These are phyloP conservation scores for Cryptosporidium ubiquitum DNA, from an alignment of 169 alveolate species.

Conservation along the genomic window DNA sequence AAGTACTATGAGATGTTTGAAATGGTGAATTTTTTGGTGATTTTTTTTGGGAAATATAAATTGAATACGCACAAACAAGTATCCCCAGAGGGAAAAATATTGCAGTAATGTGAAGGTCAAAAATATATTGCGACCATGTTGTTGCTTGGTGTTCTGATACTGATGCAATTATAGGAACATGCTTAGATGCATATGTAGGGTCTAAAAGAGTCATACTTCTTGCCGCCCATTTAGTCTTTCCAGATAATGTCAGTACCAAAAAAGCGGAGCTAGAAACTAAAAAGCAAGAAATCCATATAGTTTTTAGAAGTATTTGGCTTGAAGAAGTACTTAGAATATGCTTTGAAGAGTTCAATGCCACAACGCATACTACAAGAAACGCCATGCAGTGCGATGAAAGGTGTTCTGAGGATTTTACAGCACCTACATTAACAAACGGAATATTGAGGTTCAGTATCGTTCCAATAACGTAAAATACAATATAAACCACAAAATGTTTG, in stretches of 20 bases:
- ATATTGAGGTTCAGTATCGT: conserved; percentile 93
- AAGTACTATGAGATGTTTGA: conserved; percentile 78
- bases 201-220: conserved; percentile 95
- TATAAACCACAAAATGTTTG: conserved; percentile 90
- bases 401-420: conserved; percentile 94
- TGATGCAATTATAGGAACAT: conserved; percentile 97
- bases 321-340: conserved; percentile 33
- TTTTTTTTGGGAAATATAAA: conserved; percentile 76
- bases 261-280: conserved; percentile 17
- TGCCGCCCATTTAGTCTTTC: conserved; percentile 93
- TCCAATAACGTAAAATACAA: conserved; percentile 92
- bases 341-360: conserved; percentile 33
- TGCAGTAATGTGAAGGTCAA: conserved; percentile 86
- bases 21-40: conserved; percentile 59
- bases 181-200: conserved; percentile 96
- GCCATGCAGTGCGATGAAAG: conserved; percentile 94
- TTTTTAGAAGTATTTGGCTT: conserved; percentile 18
- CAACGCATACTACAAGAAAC: conserved; percentile 82
- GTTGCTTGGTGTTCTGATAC: conserved; percentile 99
- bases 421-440: conserved; percentile 94
- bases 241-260: conserved; percentile 75
- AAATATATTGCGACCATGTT: conserved; percentile 94
- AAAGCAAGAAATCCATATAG: conserved; percentile 18
- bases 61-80: conserved; percentile 73
- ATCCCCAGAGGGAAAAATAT: conserved; percentile 85